Evolutionary conservation across 306 rosid genomes (phyloP), one percentile per base, ranked within the genome.

Genomic region (Cyclanthera cordifolia): DNA sequence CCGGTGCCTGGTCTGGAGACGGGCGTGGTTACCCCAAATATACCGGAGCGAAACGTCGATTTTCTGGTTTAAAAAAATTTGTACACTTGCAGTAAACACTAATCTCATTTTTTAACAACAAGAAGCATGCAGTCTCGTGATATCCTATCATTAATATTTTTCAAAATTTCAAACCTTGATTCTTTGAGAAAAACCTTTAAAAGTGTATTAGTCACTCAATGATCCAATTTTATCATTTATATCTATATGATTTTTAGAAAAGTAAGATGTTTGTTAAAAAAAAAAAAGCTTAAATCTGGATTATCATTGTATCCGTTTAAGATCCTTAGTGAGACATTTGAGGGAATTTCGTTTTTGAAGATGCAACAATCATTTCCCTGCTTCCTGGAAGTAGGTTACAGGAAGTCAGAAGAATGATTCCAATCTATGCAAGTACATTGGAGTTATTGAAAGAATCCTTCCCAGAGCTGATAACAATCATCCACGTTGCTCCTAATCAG

Each of bases 321-420:
- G 21, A 41, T 12, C 34, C 69, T 21, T 23, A 63, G 52, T 21
- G 51, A 63, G 32, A 61, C 12, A 12, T 60, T 51, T 61, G 59
- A 16, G 15, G 37, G 61, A 27, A 64, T 73, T 75, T 59, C 20
- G 80, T 54, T 65, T 82, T 79, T 56, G 60, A 77, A 92, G 98
- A 88, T 69, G 85, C 94, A 53, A 83, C 85, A 53, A 77, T 86
- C 72, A 77, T 93, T 69, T 89, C 90, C 79, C 77, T 93, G 85
- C 96, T 89, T 87, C 98, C 98, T 71, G 98, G 96, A 82, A 93
- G 96, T 81, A 89, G 98, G 82, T 73, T 84, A 60, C 96, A 89
- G 79, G 98, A 93, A 79, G 94, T 89, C 78, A 80, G 77, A 20
- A 85, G 86, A 81, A 89, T 93, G 96, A 84, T 86, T 71, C 80